Conservation (phyloP, 805 yeast genomes). For the Starmerella tilneyi region DNA sequence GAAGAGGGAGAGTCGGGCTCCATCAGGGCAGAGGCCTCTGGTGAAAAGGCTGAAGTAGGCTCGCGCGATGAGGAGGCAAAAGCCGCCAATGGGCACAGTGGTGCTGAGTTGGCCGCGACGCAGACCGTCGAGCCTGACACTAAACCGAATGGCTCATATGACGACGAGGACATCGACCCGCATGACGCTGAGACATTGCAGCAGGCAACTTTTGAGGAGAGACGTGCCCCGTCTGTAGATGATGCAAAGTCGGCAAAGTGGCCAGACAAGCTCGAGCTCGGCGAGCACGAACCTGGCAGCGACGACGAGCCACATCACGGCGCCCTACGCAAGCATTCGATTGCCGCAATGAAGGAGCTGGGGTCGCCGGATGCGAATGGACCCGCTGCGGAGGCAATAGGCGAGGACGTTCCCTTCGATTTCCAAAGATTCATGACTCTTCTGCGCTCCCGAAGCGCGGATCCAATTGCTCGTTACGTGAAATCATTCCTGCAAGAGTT, state of each 20-base stretch:
- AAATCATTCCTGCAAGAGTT: slow-evolving; percentile 77
- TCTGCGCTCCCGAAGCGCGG: slow-evolving; percentile 65
- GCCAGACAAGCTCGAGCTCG: slow-evolving; percentile 5
- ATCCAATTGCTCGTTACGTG: slow-evolving; percentile 77
- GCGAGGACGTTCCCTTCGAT: slow-evolving; percentile 46
- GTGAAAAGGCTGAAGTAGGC: no score
- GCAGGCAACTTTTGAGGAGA: no score
- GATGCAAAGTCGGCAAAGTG: background rate
- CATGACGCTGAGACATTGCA: no score
- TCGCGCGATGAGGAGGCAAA: no score
- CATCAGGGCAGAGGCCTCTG: no score
- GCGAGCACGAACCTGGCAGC: background rate
- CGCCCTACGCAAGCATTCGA: slow-evolving; percentile 17
- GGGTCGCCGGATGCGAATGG: slow-evolving; percentile 9
- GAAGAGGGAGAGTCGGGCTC: no score
- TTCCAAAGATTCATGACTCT: slow-evolving; percentile 70
- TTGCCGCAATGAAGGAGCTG: slow-evolving; percentile 18
- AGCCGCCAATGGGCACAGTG: no score
- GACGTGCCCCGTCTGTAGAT: no score
- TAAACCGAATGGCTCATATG: no score
- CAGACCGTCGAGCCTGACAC: no score
- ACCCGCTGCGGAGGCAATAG: slow-evolving; percentile 27
- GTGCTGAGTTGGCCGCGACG: no score
- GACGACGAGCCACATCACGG: slow-evolving; percentile 3
- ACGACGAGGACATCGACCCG: no score